A percentile compares a stretch with the other conserved stretches of the same genome.
Conservation (phyloP, 2,329 filamentous ascomycete species). For the Aspergillus sp. region DNA sequence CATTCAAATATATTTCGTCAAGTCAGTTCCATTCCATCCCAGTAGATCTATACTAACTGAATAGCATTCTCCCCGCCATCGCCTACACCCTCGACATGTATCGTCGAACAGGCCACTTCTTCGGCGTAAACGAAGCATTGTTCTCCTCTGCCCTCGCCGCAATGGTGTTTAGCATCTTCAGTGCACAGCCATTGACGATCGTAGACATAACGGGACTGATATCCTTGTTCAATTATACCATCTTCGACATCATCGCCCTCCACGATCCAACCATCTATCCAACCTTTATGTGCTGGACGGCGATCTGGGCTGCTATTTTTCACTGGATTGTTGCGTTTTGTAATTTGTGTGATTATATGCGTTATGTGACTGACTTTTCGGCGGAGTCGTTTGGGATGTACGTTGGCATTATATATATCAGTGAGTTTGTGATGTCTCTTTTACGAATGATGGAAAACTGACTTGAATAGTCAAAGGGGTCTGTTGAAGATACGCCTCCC, state of each 20-base stretch:
- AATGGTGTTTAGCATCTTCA: constrained; percentile 50
- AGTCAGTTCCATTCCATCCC: constrained; percentile 7
- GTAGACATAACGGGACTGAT: constrained; percentile 55
- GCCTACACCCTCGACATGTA: constrained; percentile 58
- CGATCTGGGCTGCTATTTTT: constrained; percentile 54
- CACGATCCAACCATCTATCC: constrained; percentile 50
- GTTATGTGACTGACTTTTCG: constrained; percentile 55
- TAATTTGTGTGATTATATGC: constrained; percentile 55
- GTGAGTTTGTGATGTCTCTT: constrained; percentile 25
- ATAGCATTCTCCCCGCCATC: constrained; percentile 51
- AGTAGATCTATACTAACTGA: not conserved
- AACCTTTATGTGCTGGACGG: constrained; percentile 53
- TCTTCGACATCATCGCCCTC: constrained; percentile 51
- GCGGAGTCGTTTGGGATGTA: constrained; percentile 52
- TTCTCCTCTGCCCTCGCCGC: constrained; percentile 53
- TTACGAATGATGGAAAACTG: not conserved
- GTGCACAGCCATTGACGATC: constrained; percentile 52
- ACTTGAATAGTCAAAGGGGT: constrained; percentile 46
- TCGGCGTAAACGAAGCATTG: constrained; percentile 53
- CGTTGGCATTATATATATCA: constrained; percentile 53
- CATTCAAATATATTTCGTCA: constrained; percentile 56
- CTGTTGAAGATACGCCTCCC: no score
- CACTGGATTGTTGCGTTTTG: constrained; percentile 52
- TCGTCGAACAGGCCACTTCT: constrained; percentile 50
- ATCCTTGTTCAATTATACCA: constrained; percentile 55